Percentiles rank a stretch among this genome's conserved stretches.
phyloP scores from a whole-genome alignment of 257 asterid species.

The Lithospermum erythrorhizon region DNA sequence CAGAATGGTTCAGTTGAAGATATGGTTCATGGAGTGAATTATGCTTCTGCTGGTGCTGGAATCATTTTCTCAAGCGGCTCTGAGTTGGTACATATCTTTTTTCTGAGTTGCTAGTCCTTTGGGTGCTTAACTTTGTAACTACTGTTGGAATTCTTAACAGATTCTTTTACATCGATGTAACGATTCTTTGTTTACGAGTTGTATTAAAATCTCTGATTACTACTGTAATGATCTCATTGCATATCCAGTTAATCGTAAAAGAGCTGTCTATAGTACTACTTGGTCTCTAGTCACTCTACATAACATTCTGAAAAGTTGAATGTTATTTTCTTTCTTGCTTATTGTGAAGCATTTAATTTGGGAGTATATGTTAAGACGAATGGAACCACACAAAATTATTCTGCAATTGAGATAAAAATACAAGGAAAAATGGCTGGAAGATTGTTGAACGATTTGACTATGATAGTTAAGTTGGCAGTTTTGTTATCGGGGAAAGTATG shows the following conservation, averaged over 20 bases:
- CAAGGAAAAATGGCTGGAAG: too few species aligned
- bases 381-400: too few species aligned
- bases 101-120: neutral
- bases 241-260: neutral
- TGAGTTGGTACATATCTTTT: constrained; percentile 48
- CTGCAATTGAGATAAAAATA: too few species aligned
- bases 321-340: neutral
- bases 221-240: neutral
- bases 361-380: too few species aligned
- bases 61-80: constrained; percentile 91
- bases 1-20: constrained; percentile 47
- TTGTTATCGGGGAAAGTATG: too few species aligned
- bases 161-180: neutral
- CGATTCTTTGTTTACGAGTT: neutral
- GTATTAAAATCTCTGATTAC: neutral
- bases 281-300: neutral
- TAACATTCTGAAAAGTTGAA: neutral
- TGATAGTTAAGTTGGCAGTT: too few species aligned
- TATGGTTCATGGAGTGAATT: constrained; percentile 68
- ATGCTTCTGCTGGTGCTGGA: constrained; percentile 97
- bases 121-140: neutral
- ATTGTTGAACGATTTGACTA: too few species aligned
- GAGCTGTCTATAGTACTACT: neutral
- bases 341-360: too few species aligned
- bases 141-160: neutral